Evolutionary conservation across 257 asterid species (phyloP), one percentile per base, ranked within the genome.

Genomic region (Voacanga thouarsii): DNA sequence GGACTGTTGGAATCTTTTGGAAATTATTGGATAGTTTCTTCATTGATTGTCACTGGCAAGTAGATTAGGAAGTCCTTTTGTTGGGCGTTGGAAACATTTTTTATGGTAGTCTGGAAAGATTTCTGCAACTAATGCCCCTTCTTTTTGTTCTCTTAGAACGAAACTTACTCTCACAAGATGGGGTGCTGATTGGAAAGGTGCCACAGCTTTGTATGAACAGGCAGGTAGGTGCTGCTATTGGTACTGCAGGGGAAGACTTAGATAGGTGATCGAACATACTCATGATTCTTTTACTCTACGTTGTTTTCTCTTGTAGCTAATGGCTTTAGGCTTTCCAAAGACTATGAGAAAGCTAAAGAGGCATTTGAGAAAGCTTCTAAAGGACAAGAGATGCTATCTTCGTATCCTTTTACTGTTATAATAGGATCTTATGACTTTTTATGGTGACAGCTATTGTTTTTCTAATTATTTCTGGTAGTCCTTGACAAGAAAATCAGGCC

Each of bases 351-450:
- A 84, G 97, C 98, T 63, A 96, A 92, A 87, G 92, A 86, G 19
- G 96, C 99, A 74, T 96, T 89, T 80, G 98, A 92, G 84, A 96
- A 88, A 76, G 99, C 99, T 86, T 93, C 99, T 1, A 93, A 92
- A 84, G 99, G 99, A 76, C 97, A 96, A 83, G 99, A 93, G 84
- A 96, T 92, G 95, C 92, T 83, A 67, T 84, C 97, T 66, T 96
- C 98, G 98, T 96, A 93, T 88, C 96, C 90, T 83, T 39, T 57
- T n/a, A 14, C 60, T 53, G 71, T 55, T 61, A 14, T n/a, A 9
- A 1, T 18, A 53, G 23, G 51, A 61, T 24, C 24, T 28, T 63
- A 43, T 85, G 79, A 64, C 59, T 57, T 23, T n/a, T 79, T 56
- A 51, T 33, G 39, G 3, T 84, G 23, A 57, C 18, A 15, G 39